Evolutionary conservation across 2,329 filamentous ascomycete species (phyloP).

Genomic region (Cordyceps javanica): DNA sequence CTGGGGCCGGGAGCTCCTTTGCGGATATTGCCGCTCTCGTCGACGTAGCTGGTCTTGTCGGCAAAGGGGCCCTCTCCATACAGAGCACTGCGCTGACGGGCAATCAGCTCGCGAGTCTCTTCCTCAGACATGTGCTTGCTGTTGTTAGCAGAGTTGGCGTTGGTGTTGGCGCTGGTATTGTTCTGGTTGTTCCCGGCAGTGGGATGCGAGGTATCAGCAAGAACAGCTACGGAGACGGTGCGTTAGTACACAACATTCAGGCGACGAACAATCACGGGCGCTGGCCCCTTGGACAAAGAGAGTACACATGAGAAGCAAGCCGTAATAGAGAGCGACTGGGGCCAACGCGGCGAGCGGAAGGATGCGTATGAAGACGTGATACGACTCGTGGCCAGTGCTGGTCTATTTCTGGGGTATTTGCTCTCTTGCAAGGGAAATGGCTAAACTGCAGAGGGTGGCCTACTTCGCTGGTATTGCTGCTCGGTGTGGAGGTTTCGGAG

Average conservation of each 20-base stretch:
- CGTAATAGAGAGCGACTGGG: conserved; percentile 12
- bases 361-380: conserved; percentile 17
- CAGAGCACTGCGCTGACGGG: conserved; percentile 88
- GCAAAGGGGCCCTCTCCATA: conserved; percentile 75
- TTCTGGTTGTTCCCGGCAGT: conserved; percentile 15
- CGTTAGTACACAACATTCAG: conserved; percentile 30
- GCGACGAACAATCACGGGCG: conserved; percentile 12
- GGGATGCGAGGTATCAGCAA: conserved; percentile 36
- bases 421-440: conserved; percentile 31
- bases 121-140: conserved; percentile 91
- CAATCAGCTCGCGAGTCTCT: conserved; percentile 90
- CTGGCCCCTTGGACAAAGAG: neutral
- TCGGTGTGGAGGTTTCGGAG: conserved; percentile 99
- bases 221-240: conserved; percentile 41
- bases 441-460: conserved; percentile 72
- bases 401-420: conserved; percentile 32
- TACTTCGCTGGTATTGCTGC: conserved; percentile 99
- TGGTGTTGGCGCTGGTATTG: conserved; percentile 8
- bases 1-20: conserved; percentile 61
- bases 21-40: conserved; percentile 60
- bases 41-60: conserved; percentile 59
- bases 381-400: conserved; percentile 14
- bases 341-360: conserved; percentile 12
- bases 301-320: conserved; percentile 7
- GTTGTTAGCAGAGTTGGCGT: conserved; percentile 22